Conservation (phyloP, 768 basidiomycete genomes). For the Xerocomellus intermedius region DNA sequence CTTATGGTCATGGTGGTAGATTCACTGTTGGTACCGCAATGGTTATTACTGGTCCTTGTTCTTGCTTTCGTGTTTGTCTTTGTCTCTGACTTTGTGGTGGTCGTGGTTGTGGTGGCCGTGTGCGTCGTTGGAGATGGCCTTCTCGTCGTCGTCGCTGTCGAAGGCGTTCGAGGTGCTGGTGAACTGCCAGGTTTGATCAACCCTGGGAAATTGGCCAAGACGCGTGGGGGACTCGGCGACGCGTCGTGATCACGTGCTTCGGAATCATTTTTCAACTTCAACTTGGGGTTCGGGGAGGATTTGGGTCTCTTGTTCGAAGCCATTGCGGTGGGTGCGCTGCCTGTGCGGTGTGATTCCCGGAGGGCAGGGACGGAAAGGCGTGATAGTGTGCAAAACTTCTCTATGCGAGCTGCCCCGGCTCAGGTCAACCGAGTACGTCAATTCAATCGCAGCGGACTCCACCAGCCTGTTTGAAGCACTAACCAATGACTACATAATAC, state of each 20-base stretch:
- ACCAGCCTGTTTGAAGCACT: too few relatives aligned
- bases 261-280: neutral
- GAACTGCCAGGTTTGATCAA: constrained; percentile 21
- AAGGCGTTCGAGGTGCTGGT: neutral
- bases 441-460: neutral
- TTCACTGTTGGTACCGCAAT: constrained; percentile 3
- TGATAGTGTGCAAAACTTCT: neutral
- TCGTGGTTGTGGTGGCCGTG: neutral
- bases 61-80: neutral
- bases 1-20: constrained; percentile 2
- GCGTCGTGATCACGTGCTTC: constrained; percentile 32
- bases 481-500: too few relatives aligned
- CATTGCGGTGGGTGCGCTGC: constrained; percentile 1
- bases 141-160: constrained; percentile 5
- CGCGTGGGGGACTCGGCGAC: constrained; percentile 19
- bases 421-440: constrained; percentile 23
- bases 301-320: neutral
- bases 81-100: neutral
- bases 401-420: constrained; percentile 9
- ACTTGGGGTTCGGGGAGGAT: neutral
- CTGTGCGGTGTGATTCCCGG: neutral
- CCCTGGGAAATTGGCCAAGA: constrained; percentile 30
- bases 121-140: neutral
- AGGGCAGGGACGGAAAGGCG: neutral
- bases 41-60: neutral